phyloP scores from a whole-genome alignment of 1,284 basidiomycete species.

The Ganoderma boninense region DNA sequence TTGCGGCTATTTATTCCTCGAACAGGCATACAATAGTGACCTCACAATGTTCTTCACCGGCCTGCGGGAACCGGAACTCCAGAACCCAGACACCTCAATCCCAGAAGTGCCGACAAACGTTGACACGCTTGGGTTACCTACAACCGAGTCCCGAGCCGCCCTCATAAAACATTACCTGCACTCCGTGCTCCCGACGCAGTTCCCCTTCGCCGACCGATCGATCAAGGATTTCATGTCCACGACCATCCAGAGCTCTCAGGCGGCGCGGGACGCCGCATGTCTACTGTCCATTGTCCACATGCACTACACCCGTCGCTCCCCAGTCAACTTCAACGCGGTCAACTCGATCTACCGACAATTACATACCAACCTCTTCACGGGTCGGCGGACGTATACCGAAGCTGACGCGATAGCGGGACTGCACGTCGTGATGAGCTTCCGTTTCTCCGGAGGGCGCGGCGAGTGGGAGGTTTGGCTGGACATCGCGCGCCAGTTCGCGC shows the following conservation, averaged over 20 bases:
- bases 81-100: slow-evolving; percentile 28
- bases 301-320: slow-evolving; percentile 40
- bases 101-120: slow-evolving; percentile 31
- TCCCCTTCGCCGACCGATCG: slow-evolving; percentile 64
- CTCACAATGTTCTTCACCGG: slow-evolving; percentile 35
- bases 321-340: slow-evolving; percentile 30
- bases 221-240: slow-evolving; percentile 51
- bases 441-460: slow-evolving; percentile 78
- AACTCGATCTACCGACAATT: slow-evolving; percentile 43
- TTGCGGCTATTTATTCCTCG: slow-evolving; percentile 29
- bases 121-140: slow-evolving; percentile 38
- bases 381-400: slow-evolving; percentile 44
- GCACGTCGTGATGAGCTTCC: slow-evolving; percentile 74
- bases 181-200: slow-evolving; percentile 70
- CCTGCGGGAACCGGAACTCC: slow-evolving; percentile 25
- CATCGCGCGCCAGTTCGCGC: slow-evolving; percentile 63
- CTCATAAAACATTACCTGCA: slow-evolving; percentile 54
- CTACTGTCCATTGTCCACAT: slow-evolving; percentile 63
- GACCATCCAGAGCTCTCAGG: slow-evolving; percentile 53
- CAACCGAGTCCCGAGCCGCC: slow-evolving; percentile 36
- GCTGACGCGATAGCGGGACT: slow-evolving; percentile 82
- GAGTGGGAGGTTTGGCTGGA: slow-evolving; percentile 72
- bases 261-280: slow-evolving; percentile 61
- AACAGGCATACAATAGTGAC: slow-evolving; percentile 36
- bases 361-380: slow-evolving; percentile 40